A percentile compares a stretch with the other conserved stretches of the same genome.
Evolutionary conservation across 2,329 filamentous ascomycete genomes (phyloP).

Genomic region (Eurotiales sp.): DNA sequence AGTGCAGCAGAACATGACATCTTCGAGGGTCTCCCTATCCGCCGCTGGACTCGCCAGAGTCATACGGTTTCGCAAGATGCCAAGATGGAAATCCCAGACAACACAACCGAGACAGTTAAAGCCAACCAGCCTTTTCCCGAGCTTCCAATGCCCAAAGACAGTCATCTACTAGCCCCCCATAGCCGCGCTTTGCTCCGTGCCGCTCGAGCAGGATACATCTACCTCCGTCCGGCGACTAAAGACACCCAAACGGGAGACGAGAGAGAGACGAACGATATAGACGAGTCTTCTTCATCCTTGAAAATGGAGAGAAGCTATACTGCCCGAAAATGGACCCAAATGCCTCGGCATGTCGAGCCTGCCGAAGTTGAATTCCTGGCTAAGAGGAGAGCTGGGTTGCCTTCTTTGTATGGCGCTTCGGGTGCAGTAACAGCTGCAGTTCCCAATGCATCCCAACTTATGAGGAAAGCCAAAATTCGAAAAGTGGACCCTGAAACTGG

Average conservation of each 20-base stretch:
- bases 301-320: constrained; percentile 49
- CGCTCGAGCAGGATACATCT: constrained; percentile 71
- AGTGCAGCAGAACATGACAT: constrained; percentile 62
- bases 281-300: constrained; percentile 26
- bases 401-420: constrained; percentile 46
- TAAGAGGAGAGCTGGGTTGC: constrained; percentile 57
- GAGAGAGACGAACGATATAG: constrained; percentile 37
- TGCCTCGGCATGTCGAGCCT: constrained; percentile 55
- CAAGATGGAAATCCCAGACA: constrained; percentile 55
- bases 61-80: constrained; percentile 65
- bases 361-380: constrained; percentile 61
- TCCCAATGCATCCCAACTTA: constrained; percentile 43
- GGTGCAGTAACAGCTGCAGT: constrained; percentile 24
- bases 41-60: constrained; percentile 78
- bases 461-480: constrained; percentile 77
- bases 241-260: constrained; percentile 23
- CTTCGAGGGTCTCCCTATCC: constrained; percentile 74
- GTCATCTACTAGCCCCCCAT: constrained; percentile 69
- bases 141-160: constrained; percentile 84
- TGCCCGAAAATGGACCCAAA: constrained; percentile 55
- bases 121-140: constrained; percentile 55
- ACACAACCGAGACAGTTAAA: constrained; percentile 18
- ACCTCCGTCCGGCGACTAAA: constrained; percentile 58
- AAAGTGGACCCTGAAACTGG: constrained; percentile 70
- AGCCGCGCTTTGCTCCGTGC: constrained; percentile 79